phyloP scores from a whole-genome alignment of 208 protist species.

The Trypanosoma vivax region DNA sequence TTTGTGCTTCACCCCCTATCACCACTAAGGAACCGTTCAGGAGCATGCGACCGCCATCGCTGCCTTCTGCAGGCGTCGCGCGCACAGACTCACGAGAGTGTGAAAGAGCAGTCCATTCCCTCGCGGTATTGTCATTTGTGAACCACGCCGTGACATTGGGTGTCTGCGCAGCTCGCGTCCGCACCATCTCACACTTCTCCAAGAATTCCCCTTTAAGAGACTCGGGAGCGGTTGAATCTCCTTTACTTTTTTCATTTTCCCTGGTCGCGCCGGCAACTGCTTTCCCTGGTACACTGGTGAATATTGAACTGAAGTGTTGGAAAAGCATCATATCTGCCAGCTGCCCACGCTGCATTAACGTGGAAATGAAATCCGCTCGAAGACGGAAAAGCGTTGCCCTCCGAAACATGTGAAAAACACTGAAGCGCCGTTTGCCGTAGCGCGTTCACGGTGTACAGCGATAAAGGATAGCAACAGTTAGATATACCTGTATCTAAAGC shows the following conservation, averaged over 20 bases:
- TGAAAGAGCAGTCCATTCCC: conserved; percentile 3
- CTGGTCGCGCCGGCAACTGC: conserved; percentile 19
- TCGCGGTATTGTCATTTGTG: background rate
- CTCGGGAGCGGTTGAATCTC: no score
- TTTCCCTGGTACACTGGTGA: background rate
- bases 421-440: no score
- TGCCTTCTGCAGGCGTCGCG: background rate
- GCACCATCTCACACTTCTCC: conserved; percentile 1
- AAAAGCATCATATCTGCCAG: conserved; percentile 63
- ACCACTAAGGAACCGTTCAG: conserved; percentile 10
- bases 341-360: conserved; percentile 51
- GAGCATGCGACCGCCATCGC: background rate
- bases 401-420: conserved; percentile 23
- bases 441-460: no score
- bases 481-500: no score
- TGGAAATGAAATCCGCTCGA: conserved; percentile 54
- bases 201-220: no score
- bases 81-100: background rate
- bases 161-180: background rate
- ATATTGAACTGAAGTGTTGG: conserved; percentile 38
- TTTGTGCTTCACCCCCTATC: background rate
- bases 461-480: no score
- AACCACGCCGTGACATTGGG: background rate
- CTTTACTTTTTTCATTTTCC: background rate
- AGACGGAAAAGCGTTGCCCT: conserved; percentile 12